phyloP scores from a whole-genome alignment of 176 grass and related monocot genomes.

The Rhynchospora tenuis region DNA sequence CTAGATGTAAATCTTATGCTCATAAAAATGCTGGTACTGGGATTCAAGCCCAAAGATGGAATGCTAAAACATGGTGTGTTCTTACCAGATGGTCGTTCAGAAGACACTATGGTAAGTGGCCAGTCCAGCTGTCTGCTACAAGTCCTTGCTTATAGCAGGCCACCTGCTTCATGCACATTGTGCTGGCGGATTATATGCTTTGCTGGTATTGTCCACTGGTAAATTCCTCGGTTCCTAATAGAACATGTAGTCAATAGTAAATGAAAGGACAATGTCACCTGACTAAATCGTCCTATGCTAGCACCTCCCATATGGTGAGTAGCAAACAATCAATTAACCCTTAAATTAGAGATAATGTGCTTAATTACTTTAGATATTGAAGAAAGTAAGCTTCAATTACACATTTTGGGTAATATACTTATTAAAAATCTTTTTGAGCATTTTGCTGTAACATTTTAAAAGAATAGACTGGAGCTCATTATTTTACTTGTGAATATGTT shows the following conservation, averaged over 20 bases:
- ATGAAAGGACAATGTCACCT: not conserved
- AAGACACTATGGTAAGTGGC: constrained; percentile 40
- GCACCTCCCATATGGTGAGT: too few relatives aligned
- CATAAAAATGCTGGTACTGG: not conserved
- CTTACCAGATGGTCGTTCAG: constrained; percentile 58
- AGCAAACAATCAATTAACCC: too few relatives aligned
- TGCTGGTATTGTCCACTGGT: not conserved
- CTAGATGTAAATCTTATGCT: not conserved
- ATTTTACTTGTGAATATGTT: too few relatives aligned
- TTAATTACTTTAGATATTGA: too few relatives aligned
- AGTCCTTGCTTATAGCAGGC: not conserved
- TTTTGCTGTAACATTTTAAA: too few relatives aligned
- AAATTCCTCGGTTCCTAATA: not conserved
- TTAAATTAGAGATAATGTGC: too few relatives aligned
- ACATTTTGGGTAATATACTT: too few relatives aligned
- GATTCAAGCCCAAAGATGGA: not conserved
- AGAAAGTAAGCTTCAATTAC: too few relatives aligned
- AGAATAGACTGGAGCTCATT: too few relatives aligned
- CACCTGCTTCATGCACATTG: not conserved
- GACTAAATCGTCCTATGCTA: too few relatives aligned
- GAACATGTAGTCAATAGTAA: not conserved
- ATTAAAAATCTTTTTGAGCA: too few relatives aligned
- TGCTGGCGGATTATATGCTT: not conserved
- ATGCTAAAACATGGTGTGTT: not conserved
- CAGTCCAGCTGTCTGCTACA: constrained; percentile 26